phyloP scores from a whole-genome alignment of 1,284 basidiomycete species.

The Leccinum griseonigrum region DNA sequence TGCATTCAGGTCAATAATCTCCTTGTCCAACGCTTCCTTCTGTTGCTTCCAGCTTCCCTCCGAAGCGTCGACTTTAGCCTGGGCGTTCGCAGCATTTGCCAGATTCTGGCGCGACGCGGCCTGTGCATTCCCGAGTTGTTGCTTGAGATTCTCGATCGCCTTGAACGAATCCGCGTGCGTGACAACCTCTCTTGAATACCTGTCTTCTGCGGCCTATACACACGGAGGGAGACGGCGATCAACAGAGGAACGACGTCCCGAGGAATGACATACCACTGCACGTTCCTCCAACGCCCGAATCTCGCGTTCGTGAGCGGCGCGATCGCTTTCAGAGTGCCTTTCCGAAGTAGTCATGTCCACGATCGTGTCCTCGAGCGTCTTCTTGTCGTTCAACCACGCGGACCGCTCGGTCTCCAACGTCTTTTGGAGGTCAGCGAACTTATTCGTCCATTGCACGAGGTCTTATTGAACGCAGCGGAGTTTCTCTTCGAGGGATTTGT shows the following conservation, averaged over 20 bases:
- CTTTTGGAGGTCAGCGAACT: slow-evolving; percentile 59
- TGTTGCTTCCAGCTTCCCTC: slow-evolving; percentile 81
- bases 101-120: slow-evolving; percentile 53
- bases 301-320: slow-evolving; percentile 60
- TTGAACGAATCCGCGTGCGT: slow-evolving; percentile 84
- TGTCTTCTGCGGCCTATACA: slow-evolving; percentile 70
- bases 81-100: slow-evolving; percentile 68
- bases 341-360: slow-evolving; percentile 72
- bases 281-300: slow-evolving; percentile 64
- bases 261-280: slow-evolving; percentile 50
- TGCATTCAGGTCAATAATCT: slow-evolving; percentile 66
- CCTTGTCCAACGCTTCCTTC: slow-evolving; percentile 75
- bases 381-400: slow-evolving; percentile 77
- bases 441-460: slow-evolving; percentile 47
- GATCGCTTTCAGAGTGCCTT: slow-evolving; percentile 61
- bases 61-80: slow-evolving; percentile 65
- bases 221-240: neutral
- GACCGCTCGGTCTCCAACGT: slow-evolving; percentile 63
- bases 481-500: slow-evolving; percentile 62
- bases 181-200: slow-evolving; percentile 76
- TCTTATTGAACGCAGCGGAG: slow-evolving; percentile 58
- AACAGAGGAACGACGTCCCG: neutral
- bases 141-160: slow-evolving; percentile 62
- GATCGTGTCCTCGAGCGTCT: slow-evolving; percentile 73
- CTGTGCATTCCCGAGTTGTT: slow-evolving; percentile 55